These are phyloP conservation scores for Arxiozyma telluris DNA, from an alignment of 1,139 yeast genomes.

Conservation along the genomic window DNA sequence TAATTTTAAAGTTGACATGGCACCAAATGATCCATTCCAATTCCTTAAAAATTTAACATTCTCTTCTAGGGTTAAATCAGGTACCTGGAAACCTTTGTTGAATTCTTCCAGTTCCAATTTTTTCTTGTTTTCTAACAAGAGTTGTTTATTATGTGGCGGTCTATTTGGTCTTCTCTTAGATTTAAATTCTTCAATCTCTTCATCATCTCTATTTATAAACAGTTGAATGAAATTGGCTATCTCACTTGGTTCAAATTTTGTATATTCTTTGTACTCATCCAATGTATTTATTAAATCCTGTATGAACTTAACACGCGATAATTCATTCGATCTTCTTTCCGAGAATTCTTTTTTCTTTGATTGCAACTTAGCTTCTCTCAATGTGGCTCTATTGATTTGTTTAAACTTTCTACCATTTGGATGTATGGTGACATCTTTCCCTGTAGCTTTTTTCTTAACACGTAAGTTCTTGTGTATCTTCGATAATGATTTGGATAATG, in stretches of 20 bases:
- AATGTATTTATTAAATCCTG: conserved; percentile 49
- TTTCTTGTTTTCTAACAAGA: conserved; percentile 50
- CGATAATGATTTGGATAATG: conserved; percentile 60
- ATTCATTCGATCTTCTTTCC: conserved; percentile 53
- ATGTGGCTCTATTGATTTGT: conserved; percentile 74
- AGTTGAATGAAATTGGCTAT: conserved; percentile 52
- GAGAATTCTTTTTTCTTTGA: conserved; percentile 46
- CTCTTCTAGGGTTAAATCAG: conserved; percentile 55
- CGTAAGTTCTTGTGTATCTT: conserved; percentile 58
- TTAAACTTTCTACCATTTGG: conserved; percentile 84
- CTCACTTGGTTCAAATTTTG: conserved; percentile 45
- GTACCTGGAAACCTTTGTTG: conserved; percentile 61
- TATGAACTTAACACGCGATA: conserved; percentile 48
- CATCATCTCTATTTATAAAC: conserved; percentile 62
- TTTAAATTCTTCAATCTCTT: conserved; percentile 53
- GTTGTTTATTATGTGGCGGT: conserved; percentile 68
- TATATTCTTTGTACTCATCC: conserved; percentile 36
- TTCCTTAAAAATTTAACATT: conserved; percentile 51
- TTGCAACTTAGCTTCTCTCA: conserved; percentile 65
- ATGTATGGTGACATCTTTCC: conserved; percentile 46
- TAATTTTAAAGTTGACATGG: conserved; percentile 52
- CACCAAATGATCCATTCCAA: conserved; percentile 83
- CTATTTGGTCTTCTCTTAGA: conserved; percentile 74
- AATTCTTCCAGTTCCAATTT: conserved; percentile 55
- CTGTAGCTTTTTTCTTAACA: conserved; percentile 35